A percentile compares a stretch with the other conserved stretches of the same genome.
These are phyloP conservation scores for Termitomyces bulborhizus DNA, from an alignment of 768 basidiomycete genomes.

Conservation along the genomic window DNA sequence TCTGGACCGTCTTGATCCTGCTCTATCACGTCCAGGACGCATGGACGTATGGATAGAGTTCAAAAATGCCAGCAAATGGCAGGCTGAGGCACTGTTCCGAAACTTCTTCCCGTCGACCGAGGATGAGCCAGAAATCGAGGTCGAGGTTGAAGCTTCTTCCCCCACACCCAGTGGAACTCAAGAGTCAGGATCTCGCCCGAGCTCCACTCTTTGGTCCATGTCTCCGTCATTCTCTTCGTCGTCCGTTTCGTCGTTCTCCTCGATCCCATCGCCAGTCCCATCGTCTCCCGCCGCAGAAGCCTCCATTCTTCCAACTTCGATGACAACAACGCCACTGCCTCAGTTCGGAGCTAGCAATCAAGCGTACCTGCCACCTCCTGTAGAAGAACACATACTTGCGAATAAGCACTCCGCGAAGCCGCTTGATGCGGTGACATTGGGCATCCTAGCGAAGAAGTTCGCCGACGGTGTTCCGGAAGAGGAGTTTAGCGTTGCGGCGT, in stretches of 20 bases:
- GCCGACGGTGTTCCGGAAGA: conserved; percentile 79
- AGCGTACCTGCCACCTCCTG: conserved; percentile 58
- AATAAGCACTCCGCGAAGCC: conserved; percentile 61
- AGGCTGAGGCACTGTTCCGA: conserved; percentile 80
- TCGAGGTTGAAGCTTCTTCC: conserved; percentile 21
- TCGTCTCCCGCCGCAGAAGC: conserved; percentile 25
- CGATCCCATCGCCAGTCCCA: conserved; percentile 37
- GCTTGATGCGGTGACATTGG: conserved; percentile 58
- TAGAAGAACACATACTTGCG: conserved; percentile 51
- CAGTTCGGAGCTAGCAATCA: conserved; percentile 53
- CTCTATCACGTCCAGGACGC: conserved; percentile 85
- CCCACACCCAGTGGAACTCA: conserved; percentile 1
- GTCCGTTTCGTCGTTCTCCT: conserved; percentile 22
- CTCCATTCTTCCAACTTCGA: conserved; percentile 14
- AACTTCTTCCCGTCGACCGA: conserved; percentile 87
- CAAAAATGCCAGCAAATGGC: conserved; percentile 79
- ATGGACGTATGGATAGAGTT: conserved; percentile 95
- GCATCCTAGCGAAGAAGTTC: conserved; percentile 68
- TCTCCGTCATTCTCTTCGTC: conserved; percentile 21
- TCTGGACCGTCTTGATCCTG: conserved; percentile 85
- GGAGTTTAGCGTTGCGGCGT: conserved; percentile 83
- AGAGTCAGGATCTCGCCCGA: conserved; percentile 6
- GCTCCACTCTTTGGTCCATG: conserved; percentile 19
- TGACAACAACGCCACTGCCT: conserved; percentile 20
- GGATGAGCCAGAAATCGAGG: conserved; percentile 30